Percentiles rank a stretch among this genome's conserved stretches.
Evolutionary conservation across 1,139 yeast species (phyloP).

Genomic region (Kurtzmaniella quercitrusa): DNA sequence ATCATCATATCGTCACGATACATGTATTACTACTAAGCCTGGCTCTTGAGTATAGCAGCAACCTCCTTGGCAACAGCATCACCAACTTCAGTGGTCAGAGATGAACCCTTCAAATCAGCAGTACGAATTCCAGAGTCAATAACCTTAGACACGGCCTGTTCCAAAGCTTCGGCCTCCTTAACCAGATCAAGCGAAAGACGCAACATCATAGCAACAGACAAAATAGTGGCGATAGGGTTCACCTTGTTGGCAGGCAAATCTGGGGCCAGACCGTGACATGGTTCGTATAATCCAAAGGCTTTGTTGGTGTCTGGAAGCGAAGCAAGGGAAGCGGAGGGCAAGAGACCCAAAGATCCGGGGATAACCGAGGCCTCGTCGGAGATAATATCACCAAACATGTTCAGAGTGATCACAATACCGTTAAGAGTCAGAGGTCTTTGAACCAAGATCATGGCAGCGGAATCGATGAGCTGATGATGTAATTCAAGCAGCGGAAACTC

Average conservation of each 20-base stretch:
- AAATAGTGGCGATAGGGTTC: constrained; percentile 90
- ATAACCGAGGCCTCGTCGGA: constrained; percentile 97
- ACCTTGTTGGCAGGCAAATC: constrained; percentile 85
- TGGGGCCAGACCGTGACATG: constrained; percentile 98
- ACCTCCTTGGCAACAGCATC: constrained; percentile 83
- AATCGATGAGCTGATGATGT: constrained; percentile 93
- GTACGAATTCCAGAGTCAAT: constrained; percentile 84
- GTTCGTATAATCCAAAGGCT: constrained; percentile 96
- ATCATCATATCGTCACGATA: too few species aligned
- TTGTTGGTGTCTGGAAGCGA: constrained; percentile 90
- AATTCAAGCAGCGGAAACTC: constrained; percentile 87
- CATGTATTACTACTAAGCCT: neutral
- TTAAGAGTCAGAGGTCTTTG: constrained; percentile 86
- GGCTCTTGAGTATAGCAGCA: constrained; percentile 43
- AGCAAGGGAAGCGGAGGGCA: constrained; percentile 95
- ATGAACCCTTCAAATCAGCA: constrained; percentile 81
- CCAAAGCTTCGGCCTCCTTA: constrained; percentile 85
- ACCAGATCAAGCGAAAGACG: constrained; percentile 78
- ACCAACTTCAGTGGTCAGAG: constrained; percentile 84
- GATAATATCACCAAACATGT: constrained; percentile 97
- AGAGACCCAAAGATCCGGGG: constrained; percentile 92
- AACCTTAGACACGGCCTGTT: constrained; percentile 79
- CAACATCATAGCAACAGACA: constrained; percentile 97
- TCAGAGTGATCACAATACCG: constrained; percentile 87
- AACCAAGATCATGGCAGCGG: constrained; percentile 96